These are phyloP conservation scores for Hypericum perforatum DNA, from an alignment of 345 rosid species.

Conservation along the genomic window DNA sequence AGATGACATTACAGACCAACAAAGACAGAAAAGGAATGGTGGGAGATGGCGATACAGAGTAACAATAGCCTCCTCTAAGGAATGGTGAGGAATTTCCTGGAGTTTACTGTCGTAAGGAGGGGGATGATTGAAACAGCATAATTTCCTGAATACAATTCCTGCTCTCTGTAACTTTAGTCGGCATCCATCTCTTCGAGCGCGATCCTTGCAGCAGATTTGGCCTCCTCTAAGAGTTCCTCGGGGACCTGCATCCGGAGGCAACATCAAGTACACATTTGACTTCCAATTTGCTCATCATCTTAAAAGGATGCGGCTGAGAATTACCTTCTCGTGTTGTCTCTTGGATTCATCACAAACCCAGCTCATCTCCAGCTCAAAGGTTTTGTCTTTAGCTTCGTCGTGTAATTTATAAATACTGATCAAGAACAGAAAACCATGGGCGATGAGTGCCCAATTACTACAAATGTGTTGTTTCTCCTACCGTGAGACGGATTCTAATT, in stretches of 20 bases:
- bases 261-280: not conserved
- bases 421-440: too few relatives aligned
- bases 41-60: too few relatives aligned
- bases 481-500: too few relatives aligned
- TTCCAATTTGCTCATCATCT: not conserved
- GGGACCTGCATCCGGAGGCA: conserved; percentile 54
- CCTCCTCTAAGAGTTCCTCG: conserved; percentile 78
- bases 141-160: too few relatives aligned
- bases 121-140: too few relatives aligned
- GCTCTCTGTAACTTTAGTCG: conserved; percentile 29
- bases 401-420: conserved; percentile 89
- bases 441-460: too few relatives aligned
- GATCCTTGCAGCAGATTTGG: conserved; percentile 72
- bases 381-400: conserved; percentile 97
- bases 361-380: conserved; percentile 91
- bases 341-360: conserved; percentile 97
- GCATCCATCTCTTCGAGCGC: conserved; percentile 99
- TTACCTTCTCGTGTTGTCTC: conserved; percentile 76
- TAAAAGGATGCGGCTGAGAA: not conserved
- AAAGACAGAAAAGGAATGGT: too few relatives aligned
- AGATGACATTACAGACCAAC: too few relatives aligned
- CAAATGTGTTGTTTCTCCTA: too few relatives aligned
- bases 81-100: too few relatives aligned
- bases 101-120: too few relatives aligned
- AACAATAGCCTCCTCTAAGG: too few relatives aligned